Evolutionary conservation across 176 grass and related monocot genomes (phyloP), one percentile per base, ranked within the genome.

Genomic region (Phoenix dactylifera): DNA sequence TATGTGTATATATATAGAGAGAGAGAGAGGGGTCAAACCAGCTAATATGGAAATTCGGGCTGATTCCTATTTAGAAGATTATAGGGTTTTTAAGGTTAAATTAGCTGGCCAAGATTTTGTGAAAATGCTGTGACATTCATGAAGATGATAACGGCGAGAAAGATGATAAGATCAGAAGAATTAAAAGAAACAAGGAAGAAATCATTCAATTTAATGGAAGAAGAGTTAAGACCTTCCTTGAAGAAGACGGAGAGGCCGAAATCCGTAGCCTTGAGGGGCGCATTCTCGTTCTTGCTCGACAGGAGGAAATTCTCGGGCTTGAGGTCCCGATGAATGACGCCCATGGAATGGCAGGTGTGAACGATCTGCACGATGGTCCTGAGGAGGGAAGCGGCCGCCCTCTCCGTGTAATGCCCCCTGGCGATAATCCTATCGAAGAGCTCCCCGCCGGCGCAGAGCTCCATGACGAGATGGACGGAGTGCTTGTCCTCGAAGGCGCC

Each of bases 361-460:
- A 68, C 28, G 12, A 68, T 68, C 26, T 68, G 65, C 52, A 68
- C 65, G 51, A 68, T 68, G 52, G 53, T 56, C 52, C 65, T 25
- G 2, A 68, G 17, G 25, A 68, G 52, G 24, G 65, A 68, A 26
- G 65, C 65, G 26, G 65, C 65, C 1, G 65, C 65, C 7, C 65
- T 51, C 52, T 68, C 65, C 3, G 65, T 68, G 52, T 68, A 68
- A 25, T 68, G 65, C 6, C 65, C 65, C 26, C 16, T 30, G 6
- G 65, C 65, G 52, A 68, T 68, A 28, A 68, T 68, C 26, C 65
- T 52, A 28, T 68, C 65, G 26, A 68, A 68, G n/a, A 68, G 65
- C 65, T 56, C 65, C 18, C 65, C 65, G 3, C 65, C 65, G 1
- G 52, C 52, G 28, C 65, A 68, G 9, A 68, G 51, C 50, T 68